Evolutionary conservation across 192 early-diverging fungal species (phyloP).

Genomic region (Coemansia sp.): DNA sequence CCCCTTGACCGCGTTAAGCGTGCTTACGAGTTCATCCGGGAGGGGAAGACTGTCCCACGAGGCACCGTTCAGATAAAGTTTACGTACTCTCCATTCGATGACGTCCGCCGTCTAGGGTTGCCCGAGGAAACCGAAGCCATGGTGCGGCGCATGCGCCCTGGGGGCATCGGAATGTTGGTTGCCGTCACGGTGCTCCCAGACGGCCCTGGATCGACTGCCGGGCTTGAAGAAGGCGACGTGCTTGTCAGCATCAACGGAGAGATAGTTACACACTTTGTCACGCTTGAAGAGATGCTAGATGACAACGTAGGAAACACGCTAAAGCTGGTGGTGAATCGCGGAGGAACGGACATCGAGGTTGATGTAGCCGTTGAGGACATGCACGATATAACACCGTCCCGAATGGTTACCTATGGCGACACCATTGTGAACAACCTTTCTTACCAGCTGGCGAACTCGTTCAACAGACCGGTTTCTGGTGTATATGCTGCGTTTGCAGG

Average conservation of each 20-base stretch:
- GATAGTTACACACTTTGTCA: constrained; percentile 70
- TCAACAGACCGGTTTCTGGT: constrained; percentile 69
- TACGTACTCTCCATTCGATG: constrained; percentile 69
- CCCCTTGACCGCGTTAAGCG: constrained; percentile 73
- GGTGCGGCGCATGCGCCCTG: constrained; percentile 61
- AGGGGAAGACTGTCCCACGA: constrained; percentile 61
- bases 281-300: constrained; percentile 65
- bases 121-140: constrained; percentile 63
- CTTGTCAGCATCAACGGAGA: constrained; percentile 65
- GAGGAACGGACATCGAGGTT: constrained; percentile 53
- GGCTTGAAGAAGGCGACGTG: constrained; percentile 71
- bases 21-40: constrained; percentile 60
- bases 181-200: constrained; percentile 64
- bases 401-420: constrained; percentile 84
- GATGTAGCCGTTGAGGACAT: constrained; percentile 66
- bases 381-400: constrained; percentile 75
- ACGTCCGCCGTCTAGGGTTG: constrained; percentile 68
- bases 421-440: constrained; percentile 72
- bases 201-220: constrained; percentile 60
- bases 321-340: constrained; percentile 59
- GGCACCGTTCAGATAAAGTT: constrained; percentile 76
- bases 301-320: constrained; percentile 57
- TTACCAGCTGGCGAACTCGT: constrained; percentile 74
- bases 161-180: constrained; percentile 69
- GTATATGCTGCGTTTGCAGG: constrained; percentile 68